Conservation (phyloP, 2,329 filamentous ascomycete species). For the Fusarium sp. region DNA sequence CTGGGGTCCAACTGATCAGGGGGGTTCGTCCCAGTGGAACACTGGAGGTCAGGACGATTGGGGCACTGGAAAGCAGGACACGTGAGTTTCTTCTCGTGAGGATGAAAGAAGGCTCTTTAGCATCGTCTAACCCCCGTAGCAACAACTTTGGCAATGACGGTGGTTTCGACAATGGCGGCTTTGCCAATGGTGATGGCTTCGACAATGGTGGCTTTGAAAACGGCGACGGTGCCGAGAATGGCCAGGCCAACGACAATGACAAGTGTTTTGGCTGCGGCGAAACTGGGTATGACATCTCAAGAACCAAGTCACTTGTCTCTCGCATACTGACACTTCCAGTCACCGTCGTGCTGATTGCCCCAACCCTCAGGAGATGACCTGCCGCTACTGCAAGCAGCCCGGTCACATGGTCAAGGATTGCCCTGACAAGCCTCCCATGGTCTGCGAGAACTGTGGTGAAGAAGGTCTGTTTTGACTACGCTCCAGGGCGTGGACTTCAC, state of each 20-base stretch:
- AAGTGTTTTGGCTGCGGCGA: slow-evolving; percentile 52
- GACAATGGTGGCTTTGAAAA: slow-evolving; percentile 4
- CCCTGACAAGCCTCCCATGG: slow-evolving; percentile 62
- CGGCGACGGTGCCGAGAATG: slow-evolving; percentile 2
- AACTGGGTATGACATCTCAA: slow-evolving; percentile 43
- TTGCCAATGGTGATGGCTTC: not conserved
- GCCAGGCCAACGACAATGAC: slow-evolving; percentile 31
- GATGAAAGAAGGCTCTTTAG: not conserved
- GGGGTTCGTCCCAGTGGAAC: slow-evolving; percentile 7
- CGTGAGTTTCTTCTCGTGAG: slow-evolving; percentile 9
- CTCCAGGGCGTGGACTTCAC: not conserved
- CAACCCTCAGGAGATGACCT: slow-evolving; percentile 46
- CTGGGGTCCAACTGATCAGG: slow-evolving; percentile 19
- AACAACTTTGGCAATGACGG: slow-evolving; percentile 6
- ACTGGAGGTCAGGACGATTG: slow-evolving; percentile 8
- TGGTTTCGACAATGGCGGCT: not conserved
- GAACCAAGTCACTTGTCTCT: not conserved
- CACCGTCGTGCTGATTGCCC: slow-evolving; percentile 50
- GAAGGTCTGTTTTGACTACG: slow-evolving; percentile 56
- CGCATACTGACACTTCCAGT: slow-evolving; percentile 22
- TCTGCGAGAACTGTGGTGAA: slow-evolving; percentile 68
- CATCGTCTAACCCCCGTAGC: slow-evolving; percentile 5
- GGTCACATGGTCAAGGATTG: slow-evolving; percentile 69
- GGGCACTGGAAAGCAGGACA: not conserved
- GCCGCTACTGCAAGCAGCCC: slow-evolving; percentile 57